Percentiles rank a stretch among this genome's conserved stretches.
Conservation (phyloP, 23 red algal genomes). For the Pyropia haitanensis region DNA sequence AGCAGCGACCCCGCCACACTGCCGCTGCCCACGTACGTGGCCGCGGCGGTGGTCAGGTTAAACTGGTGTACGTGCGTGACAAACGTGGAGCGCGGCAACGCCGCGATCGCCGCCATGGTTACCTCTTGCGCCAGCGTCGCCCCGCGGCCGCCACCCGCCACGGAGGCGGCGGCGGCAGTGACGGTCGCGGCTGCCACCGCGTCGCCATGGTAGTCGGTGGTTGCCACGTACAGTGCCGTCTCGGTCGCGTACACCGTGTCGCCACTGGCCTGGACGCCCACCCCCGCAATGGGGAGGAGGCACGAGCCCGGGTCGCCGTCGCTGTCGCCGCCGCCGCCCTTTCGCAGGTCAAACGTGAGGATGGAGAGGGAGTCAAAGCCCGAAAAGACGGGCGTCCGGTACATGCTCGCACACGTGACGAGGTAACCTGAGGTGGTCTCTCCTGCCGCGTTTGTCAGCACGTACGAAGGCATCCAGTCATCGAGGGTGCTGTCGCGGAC, state of each 20-base stretch:
- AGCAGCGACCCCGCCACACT: slow-evolving; percentile 25
- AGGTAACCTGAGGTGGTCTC: too few species aligned
- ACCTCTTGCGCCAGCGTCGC: neutral
- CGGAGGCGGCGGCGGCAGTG: neutral
- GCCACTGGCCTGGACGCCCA: slow-evolving; percentile 3
- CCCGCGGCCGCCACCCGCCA: neutral
- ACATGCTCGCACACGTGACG: too few species aligned
- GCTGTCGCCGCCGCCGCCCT: too few species aligned
- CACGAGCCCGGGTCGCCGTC: too few species aligned
- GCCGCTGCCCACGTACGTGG: slow-evolving; percentile 43
- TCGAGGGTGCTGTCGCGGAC: too few species aligned
- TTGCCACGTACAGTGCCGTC: slow-evolving; percentile 31
- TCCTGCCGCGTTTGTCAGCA: too few species aligned
- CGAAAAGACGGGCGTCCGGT: too few species aligned
- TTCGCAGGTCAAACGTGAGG: too few species aligned
- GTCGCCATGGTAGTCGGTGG: slow-evolving; percentile 24
- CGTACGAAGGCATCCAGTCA: too few species aligned
- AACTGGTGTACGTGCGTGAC: slow-evolving; percentile 46
- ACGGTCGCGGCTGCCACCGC: neutral
- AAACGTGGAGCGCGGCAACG: neutral
- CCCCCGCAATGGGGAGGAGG: too few species aligned
- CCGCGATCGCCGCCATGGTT: too few species aligned
- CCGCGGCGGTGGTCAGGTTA: slow-evolving; percentile 7
- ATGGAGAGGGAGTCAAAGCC: too few species aligned
- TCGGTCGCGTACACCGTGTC: slow-evolving; percentile 30